Conservation (phyloP, 768 basidiomycete species). For the Rhodosporidiobolus sp. region DNA sequence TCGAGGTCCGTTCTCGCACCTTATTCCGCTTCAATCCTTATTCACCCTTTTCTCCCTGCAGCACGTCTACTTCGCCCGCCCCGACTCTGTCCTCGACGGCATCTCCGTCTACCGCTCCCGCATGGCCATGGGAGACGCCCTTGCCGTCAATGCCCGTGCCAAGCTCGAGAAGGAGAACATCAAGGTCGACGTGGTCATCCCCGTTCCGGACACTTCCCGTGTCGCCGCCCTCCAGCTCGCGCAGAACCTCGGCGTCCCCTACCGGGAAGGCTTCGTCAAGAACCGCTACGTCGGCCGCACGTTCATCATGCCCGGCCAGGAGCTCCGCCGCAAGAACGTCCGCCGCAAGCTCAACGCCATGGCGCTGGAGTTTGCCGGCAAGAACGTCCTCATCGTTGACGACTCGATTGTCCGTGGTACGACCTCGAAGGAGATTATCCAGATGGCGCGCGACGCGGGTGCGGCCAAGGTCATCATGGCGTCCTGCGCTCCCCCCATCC, state of each 20-base stretch:
- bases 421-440: conserved; percentile 96
- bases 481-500: conserved; percentile 93
- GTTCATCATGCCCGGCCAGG: conserved; percentile 99
- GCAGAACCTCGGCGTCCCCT: conserved; percentile 81
- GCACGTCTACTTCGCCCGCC: conserved; percentile 88
- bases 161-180: conserved; percentile 67
- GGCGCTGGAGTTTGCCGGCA: conserved; percentile 89
- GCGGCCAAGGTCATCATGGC: conserved; percentile 94
- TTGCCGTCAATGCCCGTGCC: conserved; percentile 78
- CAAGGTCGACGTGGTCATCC: conserved; percentile 91
- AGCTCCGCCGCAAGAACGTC: conserved; percentile 91
- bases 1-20: conserved; percentile 56
- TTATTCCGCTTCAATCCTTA: too few species aligned
- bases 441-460: conserved; percentile 99
- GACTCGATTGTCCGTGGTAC: conserved; percentile 99
- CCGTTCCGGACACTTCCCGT: conserved; percentile 93
- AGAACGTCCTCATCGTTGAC: conserved; percentile 92
- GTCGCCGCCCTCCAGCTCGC: conserved; percentile 95
- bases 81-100: conserved; percentile 94
- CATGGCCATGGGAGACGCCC: conserved; percentile 98
- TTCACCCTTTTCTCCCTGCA: too few species aligned
- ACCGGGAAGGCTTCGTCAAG: conserved; percentile 97
- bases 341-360: conserved; percentile 94
- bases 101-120: conserved; percentile 95
- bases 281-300: conserved; percentile 97